Evolutionary conservation across 208 protist species (phyloP).

Genomic region (Blastocrithidia nonstop): DNA sequence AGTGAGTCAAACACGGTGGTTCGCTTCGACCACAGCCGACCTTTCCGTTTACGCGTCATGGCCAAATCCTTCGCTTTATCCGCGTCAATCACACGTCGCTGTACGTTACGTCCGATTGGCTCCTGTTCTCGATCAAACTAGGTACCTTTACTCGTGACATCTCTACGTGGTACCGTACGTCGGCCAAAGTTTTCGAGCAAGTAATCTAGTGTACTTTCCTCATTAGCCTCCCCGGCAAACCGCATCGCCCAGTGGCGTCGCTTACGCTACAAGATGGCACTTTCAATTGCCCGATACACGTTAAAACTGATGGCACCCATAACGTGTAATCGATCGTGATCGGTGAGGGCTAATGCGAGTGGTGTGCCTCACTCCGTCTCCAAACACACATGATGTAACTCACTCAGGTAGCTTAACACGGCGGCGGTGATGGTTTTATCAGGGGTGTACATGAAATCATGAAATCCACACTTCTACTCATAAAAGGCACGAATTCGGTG

Average conservation of each 20-base stretch:
- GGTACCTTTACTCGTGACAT: conserved; percentile 57
- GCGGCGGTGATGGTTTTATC: conserved; percentile 77
- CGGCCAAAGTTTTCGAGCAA: conserved; percentile 82
- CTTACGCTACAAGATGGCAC: conserved; percentile 66
- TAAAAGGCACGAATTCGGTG: conserved; percentile 64
- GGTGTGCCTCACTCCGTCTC: conserved; percentile 58
- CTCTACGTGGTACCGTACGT: conserved; percentile 37
- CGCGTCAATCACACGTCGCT: conserved; percentile 68
- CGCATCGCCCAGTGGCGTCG: conserved; percentile 62
- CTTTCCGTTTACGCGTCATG: conserved; percentile 46
- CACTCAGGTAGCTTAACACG: conserved; percentile 55
- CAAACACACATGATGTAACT: conserved; percentile 46
- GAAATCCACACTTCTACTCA: conserved; percentile 83
- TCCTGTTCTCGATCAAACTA: conserved; percentile 87
- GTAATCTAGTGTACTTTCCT: conserved; percentile 81
- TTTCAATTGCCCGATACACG: conserved; percentile 68
- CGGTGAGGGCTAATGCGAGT: conserved; percentile 43
- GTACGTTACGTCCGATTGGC: conserved; percentile 79
- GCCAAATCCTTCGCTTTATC: conserved; percentile 73
- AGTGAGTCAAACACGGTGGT: conserved; percentile 68
- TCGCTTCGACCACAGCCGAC: conserved; percentile 78
- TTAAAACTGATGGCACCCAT: conserved; percentile 60
- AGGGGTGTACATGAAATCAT: conserved; percentile 76
- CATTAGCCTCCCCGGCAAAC: conserved; percentile 70
- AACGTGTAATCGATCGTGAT: conserved; percentile 44